Percentiles rank a stretch among this genome's conserved stretches.
phyloP scores from a whole-genome alignment of 2,329 filamentous ascomycete species.

The Fusarium liriodendri region DNA sequence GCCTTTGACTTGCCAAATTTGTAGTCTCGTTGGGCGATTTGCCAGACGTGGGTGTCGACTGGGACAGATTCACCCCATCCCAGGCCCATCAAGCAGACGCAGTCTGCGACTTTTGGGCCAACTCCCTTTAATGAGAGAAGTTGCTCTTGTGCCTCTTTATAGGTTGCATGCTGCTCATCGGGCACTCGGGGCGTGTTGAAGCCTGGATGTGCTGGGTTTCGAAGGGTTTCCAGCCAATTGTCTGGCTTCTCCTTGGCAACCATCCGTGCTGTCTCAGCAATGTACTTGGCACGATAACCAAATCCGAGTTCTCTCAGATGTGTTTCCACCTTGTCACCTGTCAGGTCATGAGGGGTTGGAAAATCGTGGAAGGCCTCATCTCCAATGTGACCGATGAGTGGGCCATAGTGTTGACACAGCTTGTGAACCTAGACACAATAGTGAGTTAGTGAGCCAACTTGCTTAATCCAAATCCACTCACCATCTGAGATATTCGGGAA shows the following conservation, averaged over 20 bases:
- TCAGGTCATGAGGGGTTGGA: conserved; percentile 79
- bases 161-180: conserved; percentile 69
- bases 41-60: conserved; percentile 98
- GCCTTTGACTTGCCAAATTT: conserved; percentile 87
- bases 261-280: conserved; percentile 84
- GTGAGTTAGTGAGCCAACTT: neutral
- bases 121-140: conserved; percentile 86
- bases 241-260: conserved; percentile 74
- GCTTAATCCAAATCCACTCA: conserved; percentile 45
- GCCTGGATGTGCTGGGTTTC: conserved; percentile 79
- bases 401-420: conserved; percentile 86
- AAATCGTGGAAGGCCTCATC: conserved; percentile 87
- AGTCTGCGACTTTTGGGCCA: conserved; percentile 96
- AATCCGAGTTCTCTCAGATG: conserved; percentile 88
- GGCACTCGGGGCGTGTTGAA: conserved; percentile 59
- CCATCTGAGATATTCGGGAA: conserved; percentile 94
- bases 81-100: conserved; percentile 94
- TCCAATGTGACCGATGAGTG: conserved; percentile 76
- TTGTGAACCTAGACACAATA: conserved; percentile 75
- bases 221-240: conserved; percentile 81
- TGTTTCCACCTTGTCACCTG: conserved; percentile 78
- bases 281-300: conserved; percentile 93
- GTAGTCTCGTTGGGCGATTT: conserved; percentile 97
- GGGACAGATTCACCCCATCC: conserved; percentile 97
- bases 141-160: conserved; percentile 82